Evolutionary conservation across 2,329 filamentous ascomycete genomes (phyloP), one percentile per base, ranked within the genome.

Genomic region (Samsoniella hepiali): DNA sequence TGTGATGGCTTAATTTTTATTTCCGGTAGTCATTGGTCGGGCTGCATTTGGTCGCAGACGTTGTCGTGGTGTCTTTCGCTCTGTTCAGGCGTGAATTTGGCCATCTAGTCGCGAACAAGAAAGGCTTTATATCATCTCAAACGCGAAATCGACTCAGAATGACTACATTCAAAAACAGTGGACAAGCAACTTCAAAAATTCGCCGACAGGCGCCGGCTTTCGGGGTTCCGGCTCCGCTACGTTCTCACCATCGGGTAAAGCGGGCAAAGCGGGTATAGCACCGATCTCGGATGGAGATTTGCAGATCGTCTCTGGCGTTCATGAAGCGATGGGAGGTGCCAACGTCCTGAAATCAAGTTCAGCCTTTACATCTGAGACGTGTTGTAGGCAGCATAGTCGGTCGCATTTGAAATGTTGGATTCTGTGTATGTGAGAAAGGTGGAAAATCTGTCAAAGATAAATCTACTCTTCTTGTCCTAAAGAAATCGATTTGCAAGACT

Each of bases 191-290:
- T 50, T 3, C 22, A 22, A 22, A 27, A n/a, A 36, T 22, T 36
- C 31, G 50, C 50, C 31, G n/a, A 53, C 17, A 34, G 17, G 47
- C 47, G 22, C 22, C 45, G 50, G 32, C 32, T 22, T 53, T 53
- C 50, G 50, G 50, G 50, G 50, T 36, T 38, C 50, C 31, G 32
- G 50, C 50, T 53, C 50, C 50, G 50, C 50, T 34, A 17, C n/a
- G 31, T 53, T 22, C 22, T 36, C n/a, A 17, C 17, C 50, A 53
- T 36, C 32, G 50, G 32, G 50, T 27, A 53, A n/a, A 27, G 32
- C 50, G 50, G 50, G 32, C 27, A 27, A n/a, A 4, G 32, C 50
- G 47, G 47, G 27, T 50, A 32, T 49, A 5, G 17, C 47, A 1
- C 17, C 50, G 17, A 10, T 22, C 32, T 38, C 13, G 15, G 50